Conservation (phyloP, 441 rosid species). For the Eugenia klotzschiana region DNA sequence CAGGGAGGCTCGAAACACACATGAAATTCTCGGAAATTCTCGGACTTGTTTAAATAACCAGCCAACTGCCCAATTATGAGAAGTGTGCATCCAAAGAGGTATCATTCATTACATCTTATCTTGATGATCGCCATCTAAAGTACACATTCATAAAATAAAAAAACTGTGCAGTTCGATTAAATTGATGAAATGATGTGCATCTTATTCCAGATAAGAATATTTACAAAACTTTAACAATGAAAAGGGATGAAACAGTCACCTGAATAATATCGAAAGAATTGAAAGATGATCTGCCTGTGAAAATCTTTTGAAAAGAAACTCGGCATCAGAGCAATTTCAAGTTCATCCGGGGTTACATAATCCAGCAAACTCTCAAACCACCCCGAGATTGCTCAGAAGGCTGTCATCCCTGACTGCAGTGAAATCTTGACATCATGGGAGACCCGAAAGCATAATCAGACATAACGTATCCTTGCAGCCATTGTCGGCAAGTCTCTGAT, state of each 20-base stretch:
- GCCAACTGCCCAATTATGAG: not conserved
- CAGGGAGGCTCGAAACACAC: not conserved
- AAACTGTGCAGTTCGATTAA: not conserved
- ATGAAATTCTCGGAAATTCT: not conserved
- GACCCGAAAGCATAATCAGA: not conserved
- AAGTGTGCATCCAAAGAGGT: not conserved
- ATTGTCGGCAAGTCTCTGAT: not conserved
- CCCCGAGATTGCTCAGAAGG: not conserved
- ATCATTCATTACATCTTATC: not conserved
- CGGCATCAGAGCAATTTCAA: not conserved
- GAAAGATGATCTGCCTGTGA: not conserved
- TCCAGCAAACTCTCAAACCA: not conserved
- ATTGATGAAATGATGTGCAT: not conserved
- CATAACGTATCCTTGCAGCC: not conserved
- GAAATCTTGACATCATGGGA: not conserved
- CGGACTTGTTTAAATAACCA: not conserved
- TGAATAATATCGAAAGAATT: not conserved
- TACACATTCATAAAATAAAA: not conserved
- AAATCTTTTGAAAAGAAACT: not conserved
- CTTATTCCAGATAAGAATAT: not conserved
- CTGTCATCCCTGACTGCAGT: not conserved
- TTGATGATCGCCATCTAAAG: not conserved
- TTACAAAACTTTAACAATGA: not conserved
- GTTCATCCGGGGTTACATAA: not conserved
- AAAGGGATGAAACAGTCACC: not conserved